phyloP scores from a whole-genome alignment of 257 asterid species.

The Voacanga thouarsii region DNA sequence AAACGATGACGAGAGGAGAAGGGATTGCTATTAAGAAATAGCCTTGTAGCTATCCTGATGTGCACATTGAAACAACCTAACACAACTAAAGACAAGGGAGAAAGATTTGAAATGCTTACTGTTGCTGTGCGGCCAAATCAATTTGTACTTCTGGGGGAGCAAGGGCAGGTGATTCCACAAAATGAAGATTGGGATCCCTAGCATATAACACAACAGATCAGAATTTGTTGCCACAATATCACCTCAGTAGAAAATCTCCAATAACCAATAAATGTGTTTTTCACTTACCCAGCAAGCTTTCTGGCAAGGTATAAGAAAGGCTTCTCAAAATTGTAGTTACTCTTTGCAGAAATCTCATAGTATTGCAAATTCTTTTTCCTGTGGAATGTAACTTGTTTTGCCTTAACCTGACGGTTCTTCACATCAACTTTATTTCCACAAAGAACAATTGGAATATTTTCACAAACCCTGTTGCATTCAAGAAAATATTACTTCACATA shows the following conservation, averaged over 20 bases:
- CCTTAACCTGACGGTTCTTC: constrained; percentile 14
- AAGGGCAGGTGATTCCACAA: constrained; percentile 16
- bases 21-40: no score
- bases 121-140: constrained; percentile 10
- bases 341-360: constrained; percentile 49
- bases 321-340: constrained; percentile 83
- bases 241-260: background rate
- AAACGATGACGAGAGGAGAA: no score
- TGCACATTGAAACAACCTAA: background rate
- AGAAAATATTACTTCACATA: background rate
- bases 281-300: constrained; percentile 11
- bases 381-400: constrained; percentile 15
- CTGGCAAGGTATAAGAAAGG: constrained; percentile 30
- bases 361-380: constrained; percentile 12
- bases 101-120: constrained; percentile 13
- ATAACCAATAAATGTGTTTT: background rate
- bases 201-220: background rate
- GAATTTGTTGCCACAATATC: no score
- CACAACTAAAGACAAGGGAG: constrained; percentile 35
- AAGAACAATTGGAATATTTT: constrained; percentile 15
- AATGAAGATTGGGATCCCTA: constrained; percentile 12
- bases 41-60: background rate
- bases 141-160: constrained; percentile 19
- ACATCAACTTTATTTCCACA: constrained; percentile 16
- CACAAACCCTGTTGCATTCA: constrained; percentile 11